phyloP scores from a whole-genome alignment of 257 asterid genomes.

The Solanum etuberosum region DNA sequence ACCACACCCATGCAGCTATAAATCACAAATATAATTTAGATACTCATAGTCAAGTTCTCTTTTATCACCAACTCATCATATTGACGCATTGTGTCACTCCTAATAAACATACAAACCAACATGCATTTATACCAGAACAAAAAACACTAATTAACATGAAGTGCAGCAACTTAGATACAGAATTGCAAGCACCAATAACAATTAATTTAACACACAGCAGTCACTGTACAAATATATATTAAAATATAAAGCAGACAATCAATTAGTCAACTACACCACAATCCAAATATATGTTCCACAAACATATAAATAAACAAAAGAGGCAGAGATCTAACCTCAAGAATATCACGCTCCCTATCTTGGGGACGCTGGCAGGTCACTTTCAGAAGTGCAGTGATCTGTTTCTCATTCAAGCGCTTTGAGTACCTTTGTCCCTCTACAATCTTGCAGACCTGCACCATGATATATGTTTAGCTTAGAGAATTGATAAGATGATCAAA shows the following conservation, averaged over 20 bases:
- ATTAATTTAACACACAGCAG: not conserved
- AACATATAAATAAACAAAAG: not conserved
- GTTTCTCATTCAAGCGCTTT: slow-evolving; percentile 82
- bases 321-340: slow-evolving; percentile 32
- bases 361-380: slow-evolving; percentile 97
- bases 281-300: not conserved
- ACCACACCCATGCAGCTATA: not conserved
- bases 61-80: not conserved
- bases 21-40: not conserved
- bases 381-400: slow-evolving; percentile 78
- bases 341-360: slow-evolving; percentile 68
- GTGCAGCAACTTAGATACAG: not conserved
- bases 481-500: not conserved
- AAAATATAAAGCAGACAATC: not conserved
- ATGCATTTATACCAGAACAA: not conserved
- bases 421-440: slow-evolving; percentile 95
- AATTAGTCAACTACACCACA: not conserved
- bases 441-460: slow-evolving; percentile 75
- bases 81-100: not conserved
- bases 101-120: not conserved
- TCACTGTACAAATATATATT: not conserved
- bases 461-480: not conserved
- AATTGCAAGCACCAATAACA: not conserved
- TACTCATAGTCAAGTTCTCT: not conserved
- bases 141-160: not conserved